Evolutionary conservation across 148 eudicot genomes (phyloP).

Genomic region (Camellia sinensis): DNA sequence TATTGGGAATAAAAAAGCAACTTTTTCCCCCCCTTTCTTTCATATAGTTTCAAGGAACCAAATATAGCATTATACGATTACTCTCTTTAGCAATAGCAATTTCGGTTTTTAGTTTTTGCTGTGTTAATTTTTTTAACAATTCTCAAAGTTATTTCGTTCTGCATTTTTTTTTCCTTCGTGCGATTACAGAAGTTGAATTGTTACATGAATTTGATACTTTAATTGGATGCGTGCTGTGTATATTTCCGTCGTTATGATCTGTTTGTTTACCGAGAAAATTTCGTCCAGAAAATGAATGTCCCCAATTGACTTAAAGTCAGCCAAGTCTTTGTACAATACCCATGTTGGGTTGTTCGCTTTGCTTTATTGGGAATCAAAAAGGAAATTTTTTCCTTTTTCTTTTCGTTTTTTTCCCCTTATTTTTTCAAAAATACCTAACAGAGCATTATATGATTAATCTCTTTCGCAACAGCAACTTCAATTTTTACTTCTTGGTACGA

Average conservation of each 20-base stretch:
- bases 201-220: too few species aligned
- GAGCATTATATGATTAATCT: neutral
- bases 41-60: neutral
- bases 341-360: neutral
- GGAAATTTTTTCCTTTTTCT: too few species aligned
- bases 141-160: neutral
- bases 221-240: too few species aligned
- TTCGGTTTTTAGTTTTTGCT: neutral
- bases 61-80: neutral
- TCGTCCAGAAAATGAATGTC: neutral
- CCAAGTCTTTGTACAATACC: too few species aligned
- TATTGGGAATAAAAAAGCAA: neutral
- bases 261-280: neutral
- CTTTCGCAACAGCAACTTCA: neutral
- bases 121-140: neutral
- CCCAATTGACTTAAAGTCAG: too few species aligned
- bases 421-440: too few species aligned
- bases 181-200: constrained; percentile 25
- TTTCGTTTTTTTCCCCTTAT: neutral
- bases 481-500: neutral
- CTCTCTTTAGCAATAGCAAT: neutral
- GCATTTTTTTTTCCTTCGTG: neutral
- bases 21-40: neutral
- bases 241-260: too few species aligned
- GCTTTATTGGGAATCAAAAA: neutral